Base-by-base conservation (phyloP, 176 grass and related monocot genomes). In the Hsuehochloa calcarea region DNA sequence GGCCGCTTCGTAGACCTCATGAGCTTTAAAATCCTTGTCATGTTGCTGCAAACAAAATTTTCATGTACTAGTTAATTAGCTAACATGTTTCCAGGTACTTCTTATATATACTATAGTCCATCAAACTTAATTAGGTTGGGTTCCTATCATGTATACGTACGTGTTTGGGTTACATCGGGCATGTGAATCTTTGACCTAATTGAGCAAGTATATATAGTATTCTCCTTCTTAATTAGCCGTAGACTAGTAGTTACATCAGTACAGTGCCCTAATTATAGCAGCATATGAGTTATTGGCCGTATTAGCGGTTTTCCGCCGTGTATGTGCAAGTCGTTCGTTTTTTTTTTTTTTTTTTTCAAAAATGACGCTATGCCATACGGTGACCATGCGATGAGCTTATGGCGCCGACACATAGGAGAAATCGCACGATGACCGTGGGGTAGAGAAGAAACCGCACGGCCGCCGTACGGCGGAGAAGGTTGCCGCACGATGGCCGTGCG, bases 21-120 rank as follows among this genome's bases (percentile, higher is more conserved):
- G 62, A 6, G 78, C 56, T 25, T 67, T 47, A 58, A 85, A 63
- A 37, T 37, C 31, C 8, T 47, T 61, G 59, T 10, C 55, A 22
- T 72, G 90, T 61, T 92, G 91, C n/a, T 99, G 93, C 47, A n/a
- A 56, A 44, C 13, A 34, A 65, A 26, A 34, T 4, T 15, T 20
- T 51, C 46, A 34, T 37, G 19, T 1, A 9, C 13, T 45, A 37
- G 41, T 70, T 72, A 80, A 80, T 60, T 70, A 61, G 27, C 8
- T 8, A 60, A 60, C 67, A 73, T 65, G 75, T 72, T 80, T 79
- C 84, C 65, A 54, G 29, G 67, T 38, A 35, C 63, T 75, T 54
- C 44, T 50, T 63, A 41, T 10, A 35, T 43, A 41, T 67, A 56
- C n/a, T 25, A 17, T 29, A 6, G 13, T 29, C 35, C 65, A 19